Conservation (phyloP, 2,329 filamentous ascomycete genomes). For the Xylariomycetidae sp. region DNA sequence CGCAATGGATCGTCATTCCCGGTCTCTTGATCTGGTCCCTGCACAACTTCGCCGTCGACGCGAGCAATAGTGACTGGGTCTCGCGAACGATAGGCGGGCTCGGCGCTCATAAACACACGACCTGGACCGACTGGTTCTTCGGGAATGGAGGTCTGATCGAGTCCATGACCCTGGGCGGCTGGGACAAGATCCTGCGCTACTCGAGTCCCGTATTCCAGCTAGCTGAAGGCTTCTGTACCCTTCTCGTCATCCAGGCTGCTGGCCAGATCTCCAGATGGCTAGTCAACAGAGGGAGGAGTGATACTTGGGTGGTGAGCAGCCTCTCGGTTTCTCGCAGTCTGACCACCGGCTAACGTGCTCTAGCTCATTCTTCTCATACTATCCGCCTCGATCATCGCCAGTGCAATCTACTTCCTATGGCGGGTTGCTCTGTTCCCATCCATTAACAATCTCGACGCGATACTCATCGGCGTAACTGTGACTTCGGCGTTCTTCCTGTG, state of each 20-base stretch:
- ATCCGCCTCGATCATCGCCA: conserved; percentile 88
- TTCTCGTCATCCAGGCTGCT: conserved; percentile 90
- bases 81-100: conserved; percentile 70
- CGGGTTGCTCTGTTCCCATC: conserved; percentile 89
- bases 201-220: conserved; percentile 94
- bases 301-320: conserved; percentile 91
- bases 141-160: conserved; percentile 81
- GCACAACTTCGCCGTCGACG: conserved; percentile 90
- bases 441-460: conserved; percentile 87
- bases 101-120: conserved; percentile 55
- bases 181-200: conserved; percentile 85
- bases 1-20: conserved; percentile 85
- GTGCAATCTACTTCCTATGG: conserved; percentile 94
- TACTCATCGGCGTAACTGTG: conserved; percentile 86
- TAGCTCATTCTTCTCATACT: conserved; percentile 84
- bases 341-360: conserved; percentile 1
- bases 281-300: conserved; percentile 86
- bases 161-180: conserved; percentile 72
- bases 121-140: conserved; percentile 79
- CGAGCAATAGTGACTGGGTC: conserved; percentile 74
- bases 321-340: background rate
- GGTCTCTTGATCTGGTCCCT: conserved; percentile 89
- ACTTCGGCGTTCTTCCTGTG: conserved; percentile 90
- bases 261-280: conserved; percentile 94
- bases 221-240: conserved; percentile 91